These are phyloP conservation scores for Auricularia sp. DNA, from an alignment of 768 basidiomycete genomes.

Conservation along the genomic window DNA sequence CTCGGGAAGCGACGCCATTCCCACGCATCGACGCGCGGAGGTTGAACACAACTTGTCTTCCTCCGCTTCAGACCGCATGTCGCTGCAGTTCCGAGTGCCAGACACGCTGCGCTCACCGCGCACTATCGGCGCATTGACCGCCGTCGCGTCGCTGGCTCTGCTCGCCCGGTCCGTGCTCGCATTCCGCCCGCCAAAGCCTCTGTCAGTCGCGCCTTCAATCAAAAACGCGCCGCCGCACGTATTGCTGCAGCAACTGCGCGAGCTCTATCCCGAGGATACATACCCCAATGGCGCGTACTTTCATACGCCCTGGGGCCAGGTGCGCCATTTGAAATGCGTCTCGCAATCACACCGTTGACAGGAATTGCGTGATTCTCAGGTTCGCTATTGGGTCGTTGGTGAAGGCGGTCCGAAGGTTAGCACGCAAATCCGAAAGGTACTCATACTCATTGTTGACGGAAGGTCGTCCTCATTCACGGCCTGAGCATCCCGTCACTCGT, in stretches of 20 bases:
- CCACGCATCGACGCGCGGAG: no score
- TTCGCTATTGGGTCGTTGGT: no score
- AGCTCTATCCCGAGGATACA: no score
- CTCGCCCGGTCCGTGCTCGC: not conserved
- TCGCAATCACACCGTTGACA: no score
- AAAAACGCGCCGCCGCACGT: not conserved
- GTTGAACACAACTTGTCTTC: no score
- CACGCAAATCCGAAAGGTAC: no score
- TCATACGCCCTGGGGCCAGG: not conserved
- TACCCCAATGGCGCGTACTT: not conserved
- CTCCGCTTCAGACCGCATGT: no score
- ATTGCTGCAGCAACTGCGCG: not conserved
- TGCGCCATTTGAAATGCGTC: no score
- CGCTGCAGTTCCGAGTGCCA: not conserved
- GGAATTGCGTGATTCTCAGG: no score
- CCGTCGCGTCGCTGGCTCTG: not conserved
- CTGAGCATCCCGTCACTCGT: conserved; percentile 68
- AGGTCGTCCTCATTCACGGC: conserved; percentile 72
- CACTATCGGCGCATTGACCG: not conserved
- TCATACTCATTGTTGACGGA: not conserved
- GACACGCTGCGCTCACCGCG: not conserved
- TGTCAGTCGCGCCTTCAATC: not conserved
- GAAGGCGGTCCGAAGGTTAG: no score
- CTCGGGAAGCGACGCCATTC: no score
- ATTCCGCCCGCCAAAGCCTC: not conserved